These are phyloP conservation scores for Actinomucor elegans DNA, from an alignment of 371 early-diverging fungal species.

Conservation along the genomic window DNA sequence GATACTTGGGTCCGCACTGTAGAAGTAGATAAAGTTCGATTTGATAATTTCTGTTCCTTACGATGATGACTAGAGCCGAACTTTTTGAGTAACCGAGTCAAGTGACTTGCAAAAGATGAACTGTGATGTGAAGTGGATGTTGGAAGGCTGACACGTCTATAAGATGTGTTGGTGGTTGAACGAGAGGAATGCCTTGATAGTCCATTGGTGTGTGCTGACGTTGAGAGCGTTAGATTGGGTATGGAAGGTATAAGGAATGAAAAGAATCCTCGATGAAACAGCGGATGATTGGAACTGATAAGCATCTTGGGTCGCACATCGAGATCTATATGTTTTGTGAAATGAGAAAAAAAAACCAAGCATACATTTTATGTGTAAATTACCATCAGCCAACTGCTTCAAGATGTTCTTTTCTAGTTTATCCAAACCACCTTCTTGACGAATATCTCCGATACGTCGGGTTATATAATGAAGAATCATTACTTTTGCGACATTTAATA, in stretches of 20 bases:
- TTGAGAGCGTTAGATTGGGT: conserved; percentile 3
- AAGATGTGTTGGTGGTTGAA: conserved; percentile 5
- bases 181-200: conserved; percentile 18
- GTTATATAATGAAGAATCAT: conserved; percentile 29
- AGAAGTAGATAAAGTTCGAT: conserved; percentile 4
- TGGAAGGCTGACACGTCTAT: background rate
- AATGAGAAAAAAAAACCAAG: conserved; percentile 1
- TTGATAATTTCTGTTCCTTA: background rate
- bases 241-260: conserved; percentile 20
- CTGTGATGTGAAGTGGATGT: background rate
- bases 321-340: conserved; percentile 15
- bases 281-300: conserved; percentile 18
- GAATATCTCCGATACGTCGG: conserved; percentile 20
- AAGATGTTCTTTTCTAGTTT: conserved; percentile 25
- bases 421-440: conserved; percentile 22
- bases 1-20: conserved; percentile 2
- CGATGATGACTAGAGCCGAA: background rate
- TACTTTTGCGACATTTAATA: conserved; percentile 35
- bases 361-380: background rate
- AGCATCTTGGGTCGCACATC: conserved; percentile 16
- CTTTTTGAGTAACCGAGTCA: conserved; percentile 3
- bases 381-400: conserved; percentile 30
- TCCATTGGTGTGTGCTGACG: conserved; percentile 5
- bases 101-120: background rate
- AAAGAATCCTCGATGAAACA: conserved; percentile 17